Evolutionary conservation across 2,329 filamentous ascomycete genomes (phyloP), one percentile per base, ranked within the genome.

Genomic region (Trichoderma semiorbis): DNA sequence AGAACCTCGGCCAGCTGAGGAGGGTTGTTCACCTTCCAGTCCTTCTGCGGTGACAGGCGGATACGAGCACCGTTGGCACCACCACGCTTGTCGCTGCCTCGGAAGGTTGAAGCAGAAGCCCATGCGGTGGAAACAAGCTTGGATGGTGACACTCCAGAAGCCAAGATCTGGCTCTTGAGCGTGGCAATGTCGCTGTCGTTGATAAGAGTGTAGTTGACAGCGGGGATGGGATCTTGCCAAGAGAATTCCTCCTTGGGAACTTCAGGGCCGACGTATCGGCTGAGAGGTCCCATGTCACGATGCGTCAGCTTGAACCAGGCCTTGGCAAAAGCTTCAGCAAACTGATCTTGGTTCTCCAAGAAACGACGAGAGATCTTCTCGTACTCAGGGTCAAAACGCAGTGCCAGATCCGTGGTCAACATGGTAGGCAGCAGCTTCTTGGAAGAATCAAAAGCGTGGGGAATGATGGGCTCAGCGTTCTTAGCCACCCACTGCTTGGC

Each of bases 231-330:
- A 78, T 95, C 92, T 78, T 94, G 91, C 92, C 92, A 95, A 77
- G 89, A 78, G n/a, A 91, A 84, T 14, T 85, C 84, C 84, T 94
- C 91, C 68, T 85, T 83, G 62, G 92, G 92, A 21, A 93, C 85
- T 81, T 95, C 92, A 1, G 92, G 92, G 34, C 92, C 92, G 61
- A 94, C 78, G 85, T 92, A 94, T 78, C 91, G 91, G 28, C 86
- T 79, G 69, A 88, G 84, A 57, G 92, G 92, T 18, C 92, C 92
- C 83, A 95, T 88, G 80, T 94, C 92, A 83, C 92, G 92, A 84
- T 95, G 92, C 39, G 92, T 85, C 55, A 95, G 87, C 88, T 95
- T 94, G 88, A 93, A 95, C 92, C 92, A 95, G 16, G 92, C 92
- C 64, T 89, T 88, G 26, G 87, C 85, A 78, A 94, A 95, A 10